These are phyloP conservation scores for Epicoccum nigrum DNA, from an alignment of 2,329 filamentous ascomycete species.

Conservation along the genomic window DNA sequence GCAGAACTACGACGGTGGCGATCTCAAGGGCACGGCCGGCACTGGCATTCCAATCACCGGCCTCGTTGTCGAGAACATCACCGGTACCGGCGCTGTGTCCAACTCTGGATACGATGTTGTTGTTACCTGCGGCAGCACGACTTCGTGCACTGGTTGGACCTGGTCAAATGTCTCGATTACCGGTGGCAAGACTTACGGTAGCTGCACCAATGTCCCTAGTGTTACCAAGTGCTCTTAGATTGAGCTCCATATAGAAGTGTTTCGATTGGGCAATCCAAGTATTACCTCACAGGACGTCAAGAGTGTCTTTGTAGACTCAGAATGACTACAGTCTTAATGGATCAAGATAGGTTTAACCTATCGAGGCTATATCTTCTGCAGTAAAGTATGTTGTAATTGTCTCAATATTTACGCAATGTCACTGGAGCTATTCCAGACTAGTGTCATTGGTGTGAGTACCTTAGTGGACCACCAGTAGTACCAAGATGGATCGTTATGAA, in stretches of 20 bases:
- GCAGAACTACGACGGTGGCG: slow-evolving; percentile 59
- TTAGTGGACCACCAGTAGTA: slow-evolving; percentile 9
- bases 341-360: no score
- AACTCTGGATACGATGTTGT: slow-evolving; percentile 58
- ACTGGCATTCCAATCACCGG: slow-evolving; percentile 55
- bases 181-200: slow-evolving; percentile 46
- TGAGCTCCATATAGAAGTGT: no score
- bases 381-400: neutral
- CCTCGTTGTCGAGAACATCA: slow-evolving; percentile 50
- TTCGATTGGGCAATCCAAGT: no score
- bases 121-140: slow-evolving; percentile 57
- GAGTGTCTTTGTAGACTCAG: no score
- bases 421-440: neutral
- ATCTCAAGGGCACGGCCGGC: slow-evolving; percentile 51
- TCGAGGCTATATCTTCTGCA: no score
- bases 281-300: no score
- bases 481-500: slow-evolving; percentile 3
- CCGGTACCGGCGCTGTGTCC: slow-evolving; percentile 42
- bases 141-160: slow-evolving; percentile 59
- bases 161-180: slow-evolving; percentile 54
- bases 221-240: slow-evolving; percentile 28
- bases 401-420: no score
- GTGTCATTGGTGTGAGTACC: slow-evolving; percentile 10
- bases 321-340: no score
- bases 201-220: slow-evolving; percentile 45